Evolutionary conservation across 2,329 filamentous ascomycete genomes (phyloP).

Genomic region (Graphilbum ipis-grandicollis): DNA sequence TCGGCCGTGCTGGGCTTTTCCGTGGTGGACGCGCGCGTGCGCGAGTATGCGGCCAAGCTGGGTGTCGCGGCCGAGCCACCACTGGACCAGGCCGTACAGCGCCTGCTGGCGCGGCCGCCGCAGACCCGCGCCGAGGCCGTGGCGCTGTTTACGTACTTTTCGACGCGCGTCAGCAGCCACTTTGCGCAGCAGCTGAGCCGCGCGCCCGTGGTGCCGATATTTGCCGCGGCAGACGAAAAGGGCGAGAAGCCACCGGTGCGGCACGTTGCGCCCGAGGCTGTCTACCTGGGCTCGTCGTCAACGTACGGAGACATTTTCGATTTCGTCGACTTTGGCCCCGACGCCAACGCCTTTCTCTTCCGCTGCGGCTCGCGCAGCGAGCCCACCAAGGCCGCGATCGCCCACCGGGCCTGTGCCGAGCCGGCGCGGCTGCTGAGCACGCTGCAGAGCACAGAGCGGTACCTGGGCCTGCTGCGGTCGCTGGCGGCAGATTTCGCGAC

Average conservation of each 20-base stretch:
- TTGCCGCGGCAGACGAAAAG: background rate
- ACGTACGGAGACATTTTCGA: slow-evolving; percentile 84
- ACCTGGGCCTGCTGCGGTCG: slow-evolving; percentile 64
- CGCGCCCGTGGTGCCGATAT: slow-evolving; percentile 56
- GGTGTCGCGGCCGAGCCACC: slow-evolving; percentile 71
- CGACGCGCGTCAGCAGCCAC: slow-evolving; percentile 58
- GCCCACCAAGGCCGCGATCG: slow-evolving; percentile 74
- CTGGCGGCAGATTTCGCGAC: slow-evolving; percentile 54
- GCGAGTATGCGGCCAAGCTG: slow-evolving; percentile 65
- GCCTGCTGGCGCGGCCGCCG: slow-evolving; percentile 57
- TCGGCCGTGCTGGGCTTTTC: slow-evolving; percentile 66
- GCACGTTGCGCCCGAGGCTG: slow-evolving; percentile 51
- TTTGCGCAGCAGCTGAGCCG: slow-evolving; percentile 43
- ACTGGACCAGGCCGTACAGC: slow-evolving; percentile 58
- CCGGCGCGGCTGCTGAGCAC: slow-evolving; percentile 66
- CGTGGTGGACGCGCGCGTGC: slow-evolving; percentile 60
- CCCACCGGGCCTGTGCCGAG: slow-evolving; percentile 65
- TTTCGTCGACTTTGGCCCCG: slow-evolving; percentile 82
- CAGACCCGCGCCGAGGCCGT: slow-evolving; percentile 47
- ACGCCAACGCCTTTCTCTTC: slow-evolving; percentile 77
- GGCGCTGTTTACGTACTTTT: slow-evolving; percentile 68
- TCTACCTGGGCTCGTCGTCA: slow-evolving; percentile 58
- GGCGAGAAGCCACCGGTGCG: background rate
- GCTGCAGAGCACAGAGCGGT: slow-evolving; percentile 70
- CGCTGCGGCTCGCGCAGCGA: slow-evolving; percentile 83